Conservation (phyloP, 768 basidiomycete genomes). For the Hypholoma fasciculare region DNA sequence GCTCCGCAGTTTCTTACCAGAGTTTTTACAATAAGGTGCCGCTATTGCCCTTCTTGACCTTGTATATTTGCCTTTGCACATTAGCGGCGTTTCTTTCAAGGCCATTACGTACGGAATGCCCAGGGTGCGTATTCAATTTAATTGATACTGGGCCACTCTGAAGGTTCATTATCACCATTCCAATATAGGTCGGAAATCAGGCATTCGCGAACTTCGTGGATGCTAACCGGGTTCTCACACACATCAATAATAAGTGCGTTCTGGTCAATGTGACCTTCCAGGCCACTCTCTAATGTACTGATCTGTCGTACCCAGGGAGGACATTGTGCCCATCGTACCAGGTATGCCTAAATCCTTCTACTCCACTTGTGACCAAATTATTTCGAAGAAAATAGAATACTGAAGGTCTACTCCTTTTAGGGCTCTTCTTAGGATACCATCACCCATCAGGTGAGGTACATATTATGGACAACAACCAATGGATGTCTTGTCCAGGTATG, state of each 20-base stretch:
- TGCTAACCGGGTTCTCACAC: slow-evolving; percentile 45
- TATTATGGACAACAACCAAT: slow-evolving; percentile 46
- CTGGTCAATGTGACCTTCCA: too few relatives aligned
- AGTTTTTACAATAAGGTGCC: slow-evolving; percentile 32
- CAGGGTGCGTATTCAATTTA: slow-evolving; percentile 28
- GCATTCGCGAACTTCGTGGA: slow-evolving; percentile 65
- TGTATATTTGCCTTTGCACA: slow-evolving; percentile 53
- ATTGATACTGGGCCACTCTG: slow-evolving; percentile 22
- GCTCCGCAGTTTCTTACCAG: neutral
- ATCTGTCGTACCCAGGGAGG: slow-evolving; percentile 28
- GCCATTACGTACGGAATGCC: slow-evolving; percentile 44
- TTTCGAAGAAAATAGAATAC: neutral
- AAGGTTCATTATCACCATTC: neutral
- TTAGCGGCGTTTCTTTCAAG: slow-evolving; percentile 37
- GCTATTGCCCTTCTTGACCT: slow-evolving; percentile 57
- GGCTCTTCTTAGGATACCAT: slow-evolving; percentile 39
- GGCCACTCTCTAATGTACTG: neutral
- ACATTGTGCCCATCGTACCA: slow-evolving; percentile 41
- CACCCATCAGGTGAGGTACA: slow-evolving; percentile 53
- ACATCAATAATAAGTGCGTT: slow-evolving; percentile 58
- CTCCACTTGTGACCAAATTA: neutral
- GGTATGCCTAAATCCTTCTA: slow-evolving; percentile 19
- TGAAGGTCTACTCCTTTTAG: slow-evolving; percentile 17
- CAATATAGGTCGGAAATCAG: slow-evolving; percentile 58
- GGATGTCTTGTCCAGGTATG: slow-evolving; percentile 50